phyloP scores from a whole-genome alignment of 2,329 filamentous ascomycete species.

The Curvularia spicifera region DNA sequence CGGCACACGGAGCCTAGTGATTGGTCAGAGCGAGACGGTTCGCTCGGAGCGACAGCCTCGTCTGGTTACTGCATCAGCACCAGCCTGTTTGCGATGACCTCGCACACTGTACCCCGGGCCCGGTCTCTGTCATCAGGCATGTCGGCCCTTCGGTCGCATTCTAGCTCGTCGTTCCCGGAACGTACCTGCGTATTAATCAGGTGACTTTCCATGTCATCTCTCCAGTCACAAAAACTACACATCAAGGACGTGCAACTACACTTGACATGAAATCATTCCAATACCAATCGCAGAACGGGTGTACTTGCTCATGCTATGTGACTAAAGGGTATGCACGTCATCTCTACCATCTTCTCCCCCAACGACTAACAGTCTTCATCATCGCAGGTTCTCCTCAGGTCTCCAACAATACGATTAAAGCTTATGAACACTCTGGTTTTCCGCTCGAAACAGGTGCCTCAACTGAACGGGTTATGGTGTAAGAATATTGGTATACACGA shows the following conservation, averaged over 20 bases:
- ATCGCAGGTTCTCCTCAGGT: not conserved
- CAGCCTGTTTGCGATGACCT: not conserved
- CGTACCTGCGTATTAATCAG: not conserved
- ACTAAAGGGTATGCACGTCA: constrained; percentile 17
- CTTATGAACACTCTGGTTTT: constrained; percentile 11
- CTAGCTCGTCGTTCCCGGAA: not conserved
- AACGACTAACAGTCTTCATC: not conserved
- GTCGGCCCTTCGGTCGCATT: not conserved
- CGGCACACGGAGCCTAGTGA: constrained; percentile 16
- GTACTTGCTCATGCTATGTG: constrained; percentile 15
- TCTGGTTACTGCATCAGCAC: constrained; percentile 9
- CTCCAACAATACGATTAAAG: constrained; percentile 13
- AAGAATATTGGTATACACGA: constrained; percentile 5
- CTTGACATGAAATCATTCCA: not conserved
- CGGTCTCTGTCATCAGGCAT: not conserved
- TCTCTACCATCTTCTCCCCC: constrained; percentile 9
- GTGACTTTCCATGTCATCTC: not conserved
- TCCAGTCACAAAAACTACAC: not conserved
- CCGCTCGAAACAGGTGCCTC: not conserved
- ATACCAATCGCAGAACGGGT: constrained; percentile 3
- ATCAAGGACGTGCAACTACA: not conserved
- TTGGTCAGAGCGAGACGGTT: constrained; percentile 19
- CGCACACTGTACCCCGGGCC: not conserved
- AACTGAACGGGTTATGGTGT: not conserved
- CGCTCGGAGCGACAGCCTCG: constrained; percentile 16